Base-by-base conservation (phyloP, 2,329 filamentous ascomycete species). In the Anisogramma anomala region DNA sequence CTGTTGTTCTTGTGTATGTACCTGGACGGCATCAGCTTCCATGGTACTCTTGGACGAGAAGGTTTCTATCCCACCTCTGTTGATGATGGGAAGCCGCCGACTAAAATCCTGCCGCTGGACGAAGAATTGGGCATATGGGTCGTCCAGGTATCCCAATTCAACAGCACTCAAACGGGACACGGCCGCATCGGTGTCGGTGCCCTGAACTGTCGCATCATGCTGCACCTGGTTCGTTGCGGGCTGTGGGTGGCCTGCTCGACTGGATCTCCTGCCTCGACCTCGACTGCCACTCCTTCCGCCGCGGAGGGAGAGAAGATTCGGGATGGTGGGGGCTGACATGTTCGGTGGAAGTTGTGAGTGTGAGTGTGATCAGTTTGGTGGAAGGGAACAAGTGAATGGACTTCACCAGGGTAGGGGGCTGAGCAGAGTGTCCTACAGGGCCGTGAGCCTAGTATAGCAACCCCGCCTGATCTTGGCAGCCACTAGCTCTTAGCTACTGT, bases 101-200 rank as follows among this genome's bases (percentile, higher is more conserved):
- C 75, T 65, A 2, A 67, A 54, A 13, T 68, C 63, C 45, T 38
- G 36, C 3, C 66, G 69, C 42, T 72, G 65, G 2, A 82, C 78
- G 57, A 95, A 86, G 41, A 70, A 69, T 39, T 65, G 65, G 2
- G 87, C 86, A 62, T 82, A 96, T 0, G 74, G 74, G 56, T 98
- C 91, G 2, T 83, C 64, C 1, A 98, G 67, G 58, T 96, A 96
- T 23, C 86, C 87, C 37, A 86, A 58, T 42, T 82, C 74, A 13
- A 96, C 86, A 10, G 89, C 89, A 58, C 88, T 96, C 60, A 94
- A 66, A 26, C 91, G 77, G 22, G 87, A 94, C 31, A 86, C 77
- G 45, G 85, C 85, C 19, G 91, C 91, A 65, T 98, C 91, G 46
- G 80, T 79, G 61, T 98, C 91, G 3, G 91, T 98, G 48, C 79